A percentile compares a stretch with the other conserved stretches of the same genome.
Conservation (phyloP, 768 basidiomycete genomes). For the Tricholomella constricta region DNA sequence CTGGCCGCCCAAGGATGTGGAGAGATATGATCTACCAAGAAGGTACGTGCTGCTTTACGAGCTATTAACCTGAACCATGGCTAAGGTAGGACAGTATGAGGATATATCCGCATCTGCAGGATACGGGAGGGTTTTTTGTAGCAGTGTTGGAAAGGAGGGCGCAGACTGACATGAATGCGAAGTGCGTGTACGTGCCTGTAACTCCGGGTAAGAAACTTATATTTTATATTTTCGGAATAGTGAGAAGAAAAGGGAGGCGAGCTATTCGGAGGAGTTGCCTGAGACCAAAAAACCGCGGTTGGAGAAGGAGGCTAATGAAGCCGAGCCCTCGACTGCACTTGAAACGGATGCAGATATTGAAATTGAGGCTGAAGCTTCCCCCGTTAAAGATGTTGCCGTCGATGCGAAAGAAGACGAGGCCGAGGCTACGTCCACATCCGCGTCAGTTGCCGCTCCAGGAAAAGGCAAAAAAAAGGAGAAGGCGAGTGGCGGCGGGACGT, state of each 20-base stretch:
- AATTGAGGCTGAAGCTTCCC: slow-evolving; percentile 12
- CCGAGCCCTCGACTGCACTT: slow-evolving; percentile 11
- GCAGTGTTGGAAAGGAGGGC: slow-evolving; percentile 71
- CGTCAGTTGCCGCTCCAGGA: neutral
- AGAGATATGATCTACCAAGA: slow-evolving; percentile 61
- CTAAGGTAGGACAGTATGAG: slow-evolving; percentile 58
- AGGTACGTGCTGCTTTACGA: slow-evolving; percentile 51
- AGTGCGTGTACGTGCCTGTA: slow-evolving; percentile 13
- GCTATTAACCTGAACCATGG: neutral
- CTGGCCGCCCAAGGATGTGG: slow-evolving; percentile 77
- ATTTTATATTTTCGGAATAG: neutral
- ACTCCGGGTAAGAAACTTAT: neutral
- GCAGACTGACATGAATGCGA: slow-evolving; percentile 7
- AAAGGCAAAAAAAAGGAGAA: slow-evolving; percentile 19
- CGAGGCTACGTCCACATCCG: neutral
- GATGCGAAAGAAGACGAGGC: neutral
- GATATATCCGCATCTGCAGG: slow-evolving; percentile 93
- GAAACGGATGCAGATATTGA: slow-evolving; percentile 16
- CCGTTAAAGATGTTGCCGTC: neutral
- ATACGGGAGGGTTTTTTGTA: slow-evolving; percentile 98
- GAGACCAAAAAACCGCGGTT: slow-evolving; percentile 56
- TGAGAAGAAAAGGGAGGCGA: slow-evolving; percentile 57
- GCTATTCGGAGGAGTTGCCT: slow-evolving; percentile 38
- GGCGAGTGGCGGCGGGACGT: slow-evolving; percentile 38
- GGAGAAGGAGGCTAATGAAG: slow-evolving; percentile 21